Evolutionary conservation across 768 basidiomycete species (phyloP).

Genomic region (Terana coerulea): DNA sequence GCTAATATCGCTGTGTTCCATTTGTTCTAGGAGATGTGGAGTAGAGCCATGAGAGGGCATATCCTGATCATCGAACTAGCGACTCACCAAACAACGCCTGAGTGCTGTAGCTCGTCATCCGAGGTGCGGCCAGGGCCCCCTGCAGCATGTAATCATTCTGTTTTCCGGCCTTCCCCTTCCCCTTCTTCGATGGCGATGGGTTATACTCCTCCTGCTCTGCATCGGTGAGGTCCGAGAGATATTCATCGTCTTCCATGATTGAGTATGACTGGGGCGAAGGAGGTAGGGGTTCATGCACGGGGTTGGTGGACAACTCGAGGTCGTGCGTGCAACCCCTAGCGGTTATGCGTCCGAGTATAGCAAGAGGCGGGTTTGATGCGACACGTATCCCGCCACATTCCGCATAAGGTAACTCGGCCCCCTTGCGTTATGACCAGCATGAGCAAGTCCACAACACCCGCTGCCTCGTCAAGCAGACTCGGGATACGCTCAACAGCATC

Average conservation of each 20-base stretch:
- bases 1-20: conserved; percentile 59
- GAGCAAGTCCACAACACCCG: conserved; percentile 23
- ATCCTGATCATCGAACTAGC: too few relatives aligned
- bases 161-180: conserved; percentile 3
- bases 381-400: too few relatives aligned
- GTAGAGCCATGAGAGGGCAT: too few relatives aligned
- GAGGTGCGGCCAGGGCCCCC: conserved; percentile 22
- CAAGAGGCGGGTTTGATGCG: not conserved
- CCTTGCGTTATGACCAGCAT: conserved; percentile 18
- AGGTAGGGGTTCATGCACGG: not conserved
- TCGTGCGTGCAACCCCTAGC: not conserved
- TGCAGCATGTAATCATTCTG: conserved; percentile 17
- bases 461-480: conserved; percentile 15
- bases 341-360: not conserved
- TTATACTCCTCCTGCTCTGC: conserved; percentile 21
- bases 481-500: conserved; percentile 30
- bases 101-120: conserved; percentile 28
- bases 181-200: conserved; percentile 6
- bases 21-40: too few relatives aligned
- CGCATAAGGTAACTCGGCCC: too few relatives aligned
- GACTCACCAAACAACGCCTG: conserved; percentile 31
- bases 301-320: too few relatives aligned
- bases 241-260: not conserved
- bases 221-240: conserved; percentile 28
- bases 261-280: too few relatives aligned